Evolutionary conservation across 805 yeast species (phyloP).

Genomic region (Debaryomyces hansenii): DNA sequence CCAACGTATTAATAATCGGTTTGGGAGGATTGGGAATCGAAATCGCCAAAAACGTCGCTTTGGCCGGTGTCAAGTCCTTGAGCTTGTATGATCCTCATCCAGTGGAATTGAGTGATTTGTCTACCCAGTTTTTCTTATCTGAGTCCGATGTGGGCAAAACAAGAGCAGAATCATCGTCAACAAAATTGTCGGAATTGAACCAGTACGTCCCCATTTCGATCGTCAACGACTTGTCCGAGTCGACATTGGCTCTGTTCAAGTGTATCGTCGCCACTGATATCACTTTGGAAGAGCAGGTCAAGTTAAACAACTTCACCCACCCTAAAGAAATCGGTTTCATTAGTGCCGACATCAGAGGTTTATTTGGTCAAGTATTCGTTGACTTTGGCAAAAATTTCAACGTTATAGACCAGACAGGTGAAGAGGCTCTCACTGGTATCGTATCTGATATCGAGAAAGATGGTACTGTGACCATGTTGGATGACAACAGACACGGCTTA

Average conservation of each 20-base stretch:
- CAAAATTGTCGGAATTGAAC: conserved; percentile 77
- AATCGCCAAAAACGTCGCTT: conserved; percentile 92
- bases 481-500: conserved; percentile 88
- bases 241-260: conserved; percentile 59
- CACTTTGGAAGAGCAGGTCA: conserved; percentile 69
- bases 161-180: conserved; percentile 71
- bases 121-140: conserved; percentile 83
- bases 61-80: conserved; percentile 95
- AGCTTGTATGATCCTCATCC: conserved; percentile 79
- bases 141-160: conserved; percentile 73
- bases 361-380: conserved; percentile 85
- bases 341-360: conserved; percentile 78
- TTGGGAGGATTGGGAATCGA: conserved; percentile 92
- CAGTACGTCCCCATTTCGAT: conserved; percentile 85
- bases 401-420: conserved; percentile 85
- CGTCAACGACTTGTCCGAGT: conserved; percentile 54
- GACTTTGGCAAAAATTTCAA: conserved; percentile 85
- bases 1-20: conserved; percentile 90
- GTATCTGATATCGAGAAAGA: conserved; percentile 84
- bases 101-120: conserved; percentile 68
- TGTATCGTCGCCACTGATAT: conserved; percentile 83
- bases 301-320: conserved; percentile 76
- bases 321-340: conserved; percentile 73
- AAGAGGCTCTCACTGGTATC: conserved; percentile 84
- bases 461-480: conserved; percentile 92